Evolutionary conservation across 1,139 yeast genomes (phyloP), one percentile per base, ranked within the genome.

Genomic region (Blastobotrys apis): DNA sequence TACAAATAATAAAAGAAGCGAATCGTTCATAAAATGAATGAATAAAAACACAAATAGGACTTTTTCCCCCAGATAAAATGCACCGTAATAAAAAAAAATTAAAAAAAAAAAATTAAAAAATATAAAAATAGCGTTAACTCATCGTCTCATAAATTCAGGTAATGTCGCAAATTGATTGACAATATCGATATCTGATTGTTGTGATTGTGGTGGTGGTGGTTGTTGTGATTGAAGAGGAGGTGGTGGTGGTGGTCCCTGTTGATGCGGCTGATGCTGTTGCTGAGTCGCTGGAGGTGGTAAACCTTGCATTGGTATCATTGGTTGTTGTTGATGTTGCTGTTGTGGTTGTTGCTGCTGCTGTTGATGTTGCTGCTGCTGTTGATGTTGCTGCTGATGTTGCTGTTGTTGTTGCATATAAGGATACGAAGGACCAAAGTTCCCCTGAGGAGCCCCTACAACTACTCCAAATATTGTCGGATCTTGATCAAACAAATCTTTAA

Each of bases 391-490:
- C 8, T 27, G 40, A 8, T 5, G 13, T 29, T 17, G 41, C 10
- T 4, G 5, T 16, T 27, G 40, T 15, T 6, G 22, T 29, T 17
- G 41, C 3, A 4, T 4, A 4, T 16, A 5, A 19, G 8, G 30
- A 21, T n/a, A 23, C 4, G 6, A 19, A 15, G 20, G 6, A 12
- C 19, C 34, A 29, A 29, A 15, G n/a, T 5, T 12, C 16, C n/a
- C n/a, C 5, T 13, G 5, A 9, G 32, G 16, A 34, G n/a, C 20
- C 29, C 40, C 31, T 16, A 54, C 47, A 2, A 59, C 48, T 15
- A 82, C 74, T 1, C 81, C 82, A 62, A 83, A 82, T 21, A 67
- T 62, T 2, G 63, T 71, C 0, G 92, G 88, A 54, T 78, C 74
- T 13, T 63, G 58, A 64, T 77, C 70, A 55, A 83, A 81, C 54